Evolutionary conservation across 305 asterid species (phyloP).

Genomic region (Solanum hybrid): DNA sequence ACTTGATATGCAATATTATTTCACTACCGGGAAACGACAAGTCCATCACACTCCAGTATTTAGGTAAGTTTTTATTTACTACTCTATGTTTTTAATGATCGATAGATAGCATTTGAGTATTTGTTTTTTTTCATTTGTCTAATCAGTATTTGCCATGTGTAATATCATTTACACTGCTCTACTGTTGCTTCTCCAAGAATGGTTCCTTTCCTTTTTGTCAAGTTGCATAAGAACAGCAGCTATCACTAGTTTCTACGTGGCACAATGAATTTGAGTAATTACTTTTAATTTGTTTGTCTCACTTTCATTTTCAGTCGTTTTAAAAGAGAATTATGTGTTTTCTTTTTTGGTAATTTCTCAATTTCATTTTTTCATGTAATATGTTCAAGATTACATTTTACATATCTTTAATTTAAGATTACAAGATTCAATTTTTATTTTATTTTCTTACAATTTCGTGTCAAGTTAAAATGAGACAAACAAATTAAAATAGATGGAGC

Average conservation of each 20-base stretch:
- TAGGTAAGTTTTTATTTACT: slow-evolving; percentile 30
- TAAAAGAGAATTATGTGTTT: neutral
- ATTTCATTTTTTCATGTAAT: neutral
- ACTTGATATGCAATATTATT: slow-evolving; percentile 43
- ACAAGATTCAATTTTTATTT: neutral
- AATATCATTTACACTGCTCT: neutral
- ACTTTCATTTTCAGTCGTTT: neutral
- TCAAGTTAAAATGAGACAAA: neutral
- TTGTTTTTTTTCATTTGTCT: slow-evolving; percentile 7
- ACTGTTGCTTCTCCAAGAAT: neutral
- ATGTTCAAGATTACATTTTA: neutral
- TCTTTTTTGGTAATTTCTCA: neutral
- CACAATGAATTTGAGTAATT: neutral
- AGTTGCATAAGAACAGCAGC: neutral
- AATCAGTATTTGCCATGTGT: slow-evolving; percentile 8
- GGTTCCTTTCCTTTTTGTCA: slow-evolving; percentile 8
- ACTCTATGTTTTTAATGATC: neutral
- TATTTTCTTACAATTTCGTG: neutral
- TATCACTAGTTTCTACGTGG: neutral
- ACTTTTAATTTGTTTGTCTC: neutral
- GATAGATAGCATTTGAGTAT: neutral
- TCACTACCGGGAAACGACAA: slow-evolving; percentile 44
- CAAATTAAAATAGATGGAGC: neutral
- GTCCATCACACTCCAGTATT: slow-evolving; percentile 49
- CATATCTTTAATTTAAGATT: neutral